phyloP scores from a whole-genome alignment of 2,329 filamentous ascomycete species.

The Arthroderma uncinatum region DNA sequence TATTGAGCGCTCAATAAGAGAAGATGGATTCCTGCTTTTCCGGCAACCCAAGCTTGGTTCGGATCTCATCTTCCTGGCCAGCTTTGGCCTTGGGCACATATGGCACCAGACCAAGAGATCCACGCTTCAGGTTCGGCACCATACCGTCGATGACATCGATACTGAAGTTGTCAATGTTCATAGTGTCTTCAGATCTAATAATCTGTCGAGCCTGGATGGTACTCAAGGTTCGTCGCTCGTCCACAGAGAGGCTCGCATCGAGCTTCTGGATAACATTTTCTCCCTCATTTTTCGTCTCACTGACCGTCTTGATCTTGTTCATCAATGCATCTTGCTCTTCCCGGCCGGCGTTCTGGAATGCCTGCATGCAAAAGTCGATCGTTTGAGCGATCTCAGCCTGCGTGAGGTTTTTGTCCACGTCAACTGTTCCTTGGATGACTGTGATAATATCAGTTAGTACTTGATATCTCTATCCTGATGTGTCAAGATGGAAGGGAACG shows the following conservation, averaged over 20 bases:
- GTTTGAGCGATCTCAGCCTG: neutral
- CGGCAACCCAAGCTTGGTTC: neutral
- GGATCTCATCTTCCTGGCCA: neutral
- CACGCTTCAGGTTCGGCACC: neutral
- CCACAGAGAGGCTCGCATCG: neutral
- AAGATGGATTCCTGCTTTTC: neutral
- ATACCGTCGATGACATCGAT: neutral
- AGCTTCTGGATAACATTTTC: neutral
- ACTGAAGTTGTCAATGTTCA: neutral
- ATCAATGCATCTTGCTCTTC: neutral
- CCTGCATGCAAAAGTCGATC: neutral
- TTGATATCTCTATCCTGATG: neutral
- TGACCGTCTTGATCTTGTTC: neutral
- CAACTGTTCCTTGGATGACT: neutral
- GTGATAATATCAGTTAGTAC: neutral
- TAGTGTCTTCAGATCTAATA: neutral
- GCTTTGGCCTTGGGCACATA: neutral
- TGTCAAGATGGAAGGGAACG: neutral
- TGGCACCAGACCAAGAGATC: neutral
- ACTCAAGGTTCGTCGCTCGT: neutral
- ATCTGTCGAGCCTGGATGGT: neutral
- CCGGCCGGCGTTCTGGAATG: neutral
- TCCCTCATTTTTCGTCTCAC: neutral
- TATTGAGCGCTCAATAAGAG: neutral
- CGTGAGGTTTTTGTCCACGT: neutral